Base-by-base conservation (phyloP, 352 stramenopile genomes). In the Plasmopara muralis region DNA sequence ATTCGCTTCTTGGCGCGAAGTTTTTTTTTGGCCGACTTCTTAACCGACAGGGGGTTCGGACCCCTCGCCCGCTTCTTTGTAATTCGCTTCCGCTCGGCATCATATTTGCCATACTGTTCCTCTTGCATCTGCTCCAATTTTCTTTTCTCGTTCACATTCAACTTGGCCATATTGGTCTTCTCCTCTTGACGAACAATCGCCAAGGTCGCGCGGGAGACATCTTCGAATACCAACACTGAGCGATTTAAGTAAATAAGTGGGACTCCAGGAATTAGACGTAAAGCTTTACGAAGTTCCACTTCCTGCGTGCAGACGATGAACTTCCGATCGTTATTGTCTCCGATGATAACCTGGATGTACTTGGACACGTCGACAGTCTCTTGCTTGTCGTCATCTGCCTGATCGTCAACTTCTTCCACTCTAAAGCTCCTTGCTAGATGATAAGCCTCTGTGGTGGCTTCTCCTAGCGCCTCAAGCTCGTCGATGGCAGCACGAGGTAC, bases 171-270 rank as follows among this genome's bases (percentile, higher is more conserved):
- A 49, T 87, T 88, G 40, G 57, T 58, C 43, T 86, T 85, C 47
- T 93, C 83, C 30, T 91, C 72, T 48, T 89, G 71, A 4, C 83
- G 80, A 34, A 89, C 79, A 59, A 93, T 91, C 20, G 75, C 70
- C 18, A 93, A 58, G 47, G 83, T 93, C 4, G 81, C 77, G 9
- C 68, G 60, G 31, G 77, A 89, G 35, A 92, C 87, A 50, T 91
- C 78, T 54, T 93, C 83, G 51, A 93, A 93, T 53, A 93, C 83
- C 14, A 93, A 67, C 62, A 92, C 81, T 5, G 83, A 91, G 29
- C 83, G 81, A 62, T 93, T 93, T 15, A 93, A 54, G 66, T 93
- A 93, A 39, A 93, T 60, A n/a, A 93, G 74, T 45, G 83, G 83
- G 42, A 92, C 81, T 43, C 83, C 83, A 2, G 80, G 71, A 16